Percentiles rank a stretch among this genome's conserved stretches.
These are phyloP conservation scores for Pyracantha coccinea DNA, from an alignment of 331 rosid species.

Conservation along the genomic window DNA sequence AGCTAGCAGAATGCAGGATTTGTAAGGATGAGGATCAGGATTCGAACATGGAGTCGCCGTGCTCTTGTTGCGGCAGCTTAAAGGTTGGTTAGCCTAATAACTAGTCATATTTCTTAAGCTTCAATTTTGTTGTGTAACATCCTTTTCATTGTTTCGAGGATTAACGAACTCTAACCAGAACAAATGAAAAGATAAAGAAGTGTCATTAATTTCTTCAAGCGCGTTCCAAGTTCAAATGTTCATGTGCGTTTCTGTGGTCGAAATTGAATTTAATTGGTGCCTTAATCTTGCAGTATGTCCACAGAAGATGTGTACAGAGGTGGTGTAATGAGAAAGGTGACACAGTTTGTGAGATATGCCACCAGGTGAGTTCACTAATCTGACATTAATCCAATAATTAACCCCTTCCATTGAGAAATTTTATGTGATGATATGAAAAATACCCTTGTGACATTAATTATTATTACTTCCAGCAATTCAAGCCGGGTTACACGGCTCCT, in stretches of 20 bases:
- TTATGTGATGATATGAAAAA: not conserved
- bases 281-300: slow-evolving; percentile 67
- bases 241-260: not conserved
- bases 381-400: not conserved
- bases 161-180: too few species aligned
- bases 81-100: slow-evolving; percentile 45
- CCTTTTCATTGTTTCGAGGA: not conserved
- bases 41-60: slow-evolving; percentile 86
- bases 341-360: slow-evolving; percentile 92
- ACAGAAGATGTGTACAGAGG: slow-evolving; percentile 80
- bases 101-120: not conserved
- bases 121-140: not conserved
- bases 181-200: too few species aligned
- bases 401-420: not conserved
- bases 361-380: not conserved
- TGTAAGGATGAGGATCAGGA: slow-evolving; percentile 94
- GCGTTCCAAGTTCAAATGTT: not conserved
- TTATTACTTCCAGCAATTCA: slow-evolving; percentile 32
- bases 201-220: too few species aligned
- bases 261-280: not conserved
- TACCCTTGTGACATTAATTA: not conserved
- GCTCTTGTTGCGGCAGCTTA: slow-evolving; percentile 93
- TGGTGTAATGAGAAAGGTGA: slow-evolving; percentile 99
- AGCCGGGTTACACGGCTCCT: slow-evolving; percentile 89
- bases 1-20: slow-evolving; percentile 78